A percentile compares a stretch with the other conserved stretches of the same genome.
Evolutionary conservation across 495 filamentous ascomycete genomes (phyloP).

Genomic region (Aspergillus nanangensis): DNA sequence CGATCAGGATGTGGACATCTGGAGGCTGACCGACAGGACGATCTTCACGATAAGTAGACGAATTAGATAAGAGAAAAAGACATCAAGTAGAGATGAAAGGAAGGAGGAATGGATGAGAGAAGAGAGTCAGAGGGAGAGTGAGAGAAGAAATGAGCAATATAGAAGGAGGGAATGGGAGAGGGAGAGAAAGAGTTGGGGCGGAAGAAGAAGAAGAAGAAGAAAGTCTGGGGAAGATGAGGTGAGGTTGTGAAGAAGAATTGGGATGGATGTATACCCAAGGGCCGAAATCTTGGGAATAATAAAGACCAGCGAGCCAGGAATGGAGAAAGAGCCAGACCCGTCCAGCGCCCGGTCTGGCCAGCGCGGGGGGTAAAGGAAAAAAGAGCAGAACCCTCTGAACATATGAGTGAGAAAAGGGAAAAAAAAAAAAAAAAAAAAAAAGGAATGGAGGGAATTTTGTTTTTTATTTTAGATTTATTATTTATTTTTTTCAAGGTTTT

Average conservation of each 20-base stretch:
- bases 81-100: slow-evolving; percentile 2
- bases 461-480: slow-evolving; percentile 2
- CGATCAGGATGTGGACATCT: slow-evolving; percentile 10
- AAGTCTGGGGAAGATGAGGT: background rate
- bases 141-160: slow-evolving; percentile 1
- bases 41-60: background rate
- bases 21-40: background rate
- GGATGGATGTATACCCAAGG: too few species aligned
- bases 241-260: background rate
- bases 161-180: slow-evolving; percentile 1
- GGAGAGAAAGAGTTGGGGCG: background rate
- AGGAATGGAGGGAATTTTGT: too few species aligned
- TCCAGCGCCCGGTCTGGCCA: slow-evolving; percentile 20
- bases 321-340: slow-evolving; percentile 17
- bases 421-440: slow-evolving; percentile 1
- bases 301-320: slow-evolving; percentile 14
- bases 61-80: slow-evolving; percentile 10
- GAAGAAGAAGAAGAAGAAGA: background rate
- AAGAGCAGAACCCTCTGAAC: too few species aligned
- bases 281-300: slow-evolving; percentile 2
- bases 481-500: background rate
- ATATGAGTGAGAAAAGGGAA: too few species aligned
- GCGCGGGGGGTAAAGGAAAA: slow-evolving; percentile 17
- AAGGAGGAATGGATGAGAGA: slow-evolving; percentile 1
- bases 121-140: slow-evolving; percentile 6